phyloP scores from a whole-genome alignment of 2,329 filamentous ascomycete genomes.

The Pseudogymnoascus sp. region DNA sequence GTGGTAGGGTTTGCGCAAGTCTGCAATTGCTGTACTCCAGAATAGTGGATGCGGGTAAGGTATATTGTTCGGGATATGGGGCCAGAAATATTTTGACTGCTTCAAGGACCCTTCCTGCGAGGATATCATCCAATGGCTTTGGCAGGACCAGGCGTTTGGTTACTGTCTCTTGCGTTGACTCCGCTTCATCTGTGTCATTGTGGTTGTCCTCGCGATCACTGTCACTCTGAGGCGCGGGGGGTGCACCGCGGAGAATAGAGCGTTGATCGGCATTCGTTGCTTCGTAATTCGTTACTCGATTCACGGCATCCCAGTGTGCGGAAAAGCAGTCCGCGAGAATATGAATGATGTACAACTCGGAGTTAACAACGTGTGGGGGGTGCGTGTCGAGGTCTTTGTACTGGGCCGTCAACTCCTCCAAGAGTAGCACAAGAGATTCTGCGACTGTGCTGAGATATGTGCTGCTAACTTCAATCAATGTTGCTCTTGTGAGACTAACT shows the following conservation, averaged over 20 bases:
- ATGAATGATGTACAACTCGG: slow-evolving; percentile 57
- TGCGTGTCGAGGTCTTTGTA: slow-evolving; percentile 45
- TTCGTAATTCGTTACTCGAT: slow-evolving; percentile 19
- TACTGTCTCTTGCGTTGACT: neutral
- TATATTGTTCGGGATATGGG: slow-evolving; percentile 50
- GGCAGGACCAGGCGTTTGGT: slow-evolving; percentile 18
- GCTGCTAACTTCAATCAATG: slow-evolving; percentile 52
- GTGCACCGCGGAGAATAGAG: neutral
- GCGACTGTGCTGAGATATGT: slow-evolving; percentile 47
- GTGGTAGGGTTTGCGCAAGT: neutral
- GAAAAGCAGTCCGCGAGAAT: slow-evolving; percentile 59
- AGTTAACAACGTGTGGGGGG: slow-evolving; percentile 53
- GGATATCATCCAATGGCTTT: slow-evolving; percentile 37
- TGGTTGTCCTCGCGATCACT: neutral
- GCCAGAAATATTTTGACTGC: slow-evolving; percentile 48
- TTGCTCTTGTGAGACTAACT: slow-evolving; percentile 51
- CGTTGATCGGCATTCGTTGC: slow-evolving; percentile 17
- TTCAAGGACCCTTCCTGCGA: slow-evolving; percentile 50
- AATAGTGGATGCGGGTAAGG: slow-evolving; percentile 49
- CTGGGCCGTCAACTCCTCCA: slow-evolving; percentile 51
- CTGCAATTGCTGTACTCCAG: slow-evolving; percentile 40
- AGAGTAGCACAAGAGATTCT: slow-evolving; percentile 47
- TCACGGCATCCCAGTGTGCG: slow-evolving; percentile 48
- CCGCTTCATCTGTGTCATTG: neutral
- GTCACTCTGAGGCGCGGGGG: slow-evolving; percentile 6